Evolutionary conservation across 2,329 filamentous ascomycete genomes (phyloP).

Genomic region (Penicillium olsonii): DNA sequence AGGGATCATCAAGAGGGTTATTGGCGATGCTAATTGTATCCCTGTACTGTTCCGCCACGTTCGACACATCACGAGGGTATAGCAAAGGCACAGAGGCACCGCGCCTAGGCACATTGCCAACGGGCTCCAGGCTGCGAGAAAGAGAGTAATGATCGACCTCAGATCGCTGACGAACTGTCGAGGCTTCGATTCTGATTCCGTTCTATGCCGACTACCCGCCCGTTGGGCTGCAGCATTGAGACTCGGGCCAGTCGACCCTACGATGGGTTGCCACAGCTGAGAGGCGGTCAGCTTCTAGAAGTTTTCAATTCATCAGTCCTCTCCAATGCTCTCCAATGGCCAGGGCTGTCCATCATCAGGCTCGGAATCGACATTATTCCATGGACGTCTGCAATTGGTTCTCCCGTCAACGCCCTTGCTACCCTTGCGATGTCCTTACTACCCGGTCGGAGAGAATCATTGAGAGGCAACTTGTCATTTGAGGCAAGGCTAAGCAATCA

Average conservation of each 20-base stretch:
- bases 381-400: slow-evolving; percentile 1
- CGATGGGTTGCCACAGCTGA: slow-evolving; percentile 16
- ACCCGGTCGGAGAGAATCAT: background rate
- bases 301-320: background rate
- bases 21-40: slow-evolving; percentile 16
- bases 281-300: slow-evolving; percentile 19
- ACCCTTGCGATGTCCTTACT: too few species aligned
- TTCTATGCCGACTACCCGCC: slow-evolving; percentile 17
- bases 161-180: slow-evolving; percentile 14
- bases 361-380: too few species aligned
- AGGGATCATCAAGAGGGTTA: slow-evolving; percentile 10
- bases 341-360: too few species aligned
- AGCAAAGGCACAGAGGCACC: too few species aligned
- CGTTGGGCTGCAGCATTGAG: slow-evolving; percentile 14
- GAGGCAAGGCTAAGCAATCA: slow-evolving; percentile 1
- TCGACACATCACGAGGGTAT: slow-evolving; percentile 34
- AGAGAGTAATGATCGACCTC: slow-evolving; percentile 19
- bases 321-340: too few species aligned
- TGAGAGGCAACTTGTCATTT: background rate
- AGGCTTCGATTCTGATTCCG: slow-evolving; percentile 5
- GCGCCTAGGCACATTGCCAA: slow-evolving; percentile 12
- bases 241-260: slow-evolving; percentile 15
- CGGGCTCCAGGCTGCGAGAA: slow-evolving; percentile 13
- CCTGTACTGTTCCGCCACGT: slow-evolving; percentile 31
- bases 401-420: background rate